Conservation (phyloP, 202 grass and related monocot species). For the Tripidium arundinaceum region DNA sequence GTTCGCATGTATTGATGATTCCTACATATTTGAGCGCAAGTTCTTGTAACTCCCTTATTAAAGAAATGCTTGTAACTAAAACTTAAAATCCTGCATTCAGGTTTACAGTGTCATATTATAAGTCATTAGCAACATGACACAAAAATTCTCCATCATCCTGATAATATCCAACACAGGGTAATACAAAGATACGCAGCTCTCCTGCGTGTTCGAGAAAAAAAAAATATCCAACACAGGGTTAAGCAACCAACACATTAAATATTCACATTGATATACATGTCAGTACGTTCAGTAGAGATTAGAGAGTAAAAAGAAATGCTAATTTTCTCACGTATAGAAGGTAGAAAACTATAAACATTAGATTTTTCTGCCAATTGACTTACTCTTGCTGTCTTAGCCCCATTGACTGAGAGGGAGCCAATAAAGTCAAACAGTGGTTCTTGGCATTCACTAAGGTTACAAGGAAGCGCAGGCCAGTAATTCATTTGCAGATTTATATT, state of each 20-base stretch:
- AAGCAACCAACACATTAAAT: neutral
- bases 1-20: too few species aligned
- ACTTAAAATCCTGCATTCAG: too few species aligned
- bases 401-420: constrained; percentile 62
- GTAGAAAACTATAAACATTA: constrained; percentile 25
- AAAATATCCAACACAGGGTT: neutral
- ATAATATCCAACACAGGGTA: too few species aligned
- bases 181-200: too few species aligned
- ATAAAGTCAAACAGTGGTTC: constrained; percentile 79
- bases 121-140: too few species aligned
- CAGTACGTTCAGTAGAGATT: neutral
- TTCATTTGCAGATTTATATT: constrained; percentile 99
- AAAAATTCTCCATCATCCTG: too few species aligned
- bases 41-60: too few species aligned
- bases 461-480: constrained; percentile 84
- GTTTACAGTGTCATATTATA: too few species aligned
- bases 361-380: constrained; percentile 9
- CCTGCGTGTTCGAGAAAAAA: too few species aligned
- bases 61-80: too few species aligned
- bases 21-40: too few species aligned
- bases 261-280: neutral
- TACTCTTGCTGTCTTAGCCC: constrained; percentile 75
- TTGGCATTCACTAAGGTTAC: constrained; percentile 80
- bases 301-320: neutral
- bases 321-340: neutral